Evolutionary conservation across 495 filamentous ascomycete genomes (phyloP).

Genomic region (Xylaria palmicola): DNA sequence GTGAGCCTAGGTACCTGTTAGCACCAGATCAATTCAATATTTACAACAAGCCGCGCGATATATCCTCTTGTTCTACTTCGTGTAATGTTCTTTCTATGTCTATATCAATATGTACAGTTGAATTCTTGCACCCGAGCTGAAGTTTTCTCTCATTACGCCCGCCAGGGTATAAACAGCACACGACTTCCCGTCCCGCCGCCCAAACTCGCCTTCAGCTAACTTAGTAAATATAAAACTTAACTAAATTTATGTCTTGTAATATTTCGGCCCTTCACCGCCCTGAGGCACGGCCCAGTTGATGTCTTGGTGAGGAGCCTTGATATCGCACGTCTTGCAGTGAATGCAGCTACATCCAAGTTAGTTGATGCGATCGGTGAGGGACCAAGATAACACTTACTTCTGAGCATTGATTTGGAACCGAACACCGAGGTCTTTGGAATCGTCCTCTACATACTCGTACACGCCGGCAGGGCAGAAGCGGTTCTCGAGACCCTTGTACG

Average conservation of each 20-base stretch:
- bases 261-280: slow-evolving; percentile 95
- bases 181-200: not conserved
- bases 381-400: slow-evolving; percentile 64
- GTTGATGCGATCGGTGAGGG: not conserved
- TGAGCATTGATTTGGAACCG: slow-evolving; percentile 97
- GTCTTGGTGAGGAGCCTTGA: slow-evolving; percentile 94
- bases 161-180: slow-evolving; percentile 5
- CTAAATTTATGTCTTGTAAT: slow-evolving; percentile 73
- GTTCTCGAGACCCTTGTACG: slow-evolving; percentile 91
- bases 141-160: not conserved
- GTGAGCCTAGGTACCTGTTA: too few relatives aligned
- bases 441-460: slow-evolving; percentile 97
- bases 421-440: slow-evolving; percentile 75
- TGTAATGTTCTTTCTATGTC: too few relatives aligned
- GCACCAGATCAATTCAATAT: too few relatives aligned
- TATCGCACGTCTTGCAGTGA: slow-evolving; percentile 99
- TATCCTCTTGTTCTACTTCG: too few relatives aligned
- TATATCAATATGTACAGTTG: slow-evolving; percentile 7
- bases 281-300: slow-evolving; percentile 97
- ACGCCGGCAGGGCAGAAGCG: slow-evolving; percentile 99
- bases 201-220: not conserved
- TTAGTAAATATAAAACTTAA: not conserved
- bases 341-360: slow-evolving; percentile 66
- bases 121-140: not conserved
- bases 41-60: too few relatives aligned